Evolutionary conservation across 2,329 filamentous ascomycete genomes (phyloP).

Genomic region (Mycosphaerella sp.): DNA sequence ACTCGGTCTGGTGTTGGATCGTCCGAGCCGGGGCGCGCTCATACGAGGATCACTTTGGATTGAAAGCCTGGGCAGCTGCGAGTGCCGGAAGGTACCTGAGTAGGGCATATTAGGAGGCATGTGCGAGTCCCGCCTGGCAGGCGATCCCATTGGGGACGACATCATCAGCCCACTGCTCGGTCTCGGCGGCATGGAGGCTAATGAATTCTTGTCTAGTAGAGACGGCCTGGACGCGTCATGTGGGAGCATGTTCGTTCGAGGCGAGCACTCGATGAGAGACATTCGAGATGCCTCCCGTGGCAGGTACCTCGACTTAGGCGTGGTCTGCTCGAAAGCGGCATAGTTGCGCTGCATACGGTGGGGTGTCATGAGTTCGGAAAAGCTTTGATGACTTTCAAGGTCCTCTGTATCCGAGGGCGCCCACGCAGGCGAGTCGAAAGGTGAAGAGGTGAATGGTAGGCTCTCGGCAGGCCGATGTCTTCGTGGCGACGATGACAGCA

Average conservation of each 20-base stretch:
- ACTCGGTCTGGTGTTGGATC: not conserved
- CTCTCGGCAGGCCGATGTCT: not conserved
- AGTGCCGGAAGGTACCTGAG: slow-evolving; percentile 6
- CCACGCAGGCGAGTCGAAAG: slow-evolving; percentile 13
- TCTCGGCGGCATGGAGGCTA: not conserved
- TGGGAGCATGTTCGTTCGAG: slow-evolving; percentile 1
- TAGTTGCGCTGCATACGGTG: slow-evolving; percentile 13
- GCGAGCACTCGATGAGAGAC: slow-evolving; percentile 12
- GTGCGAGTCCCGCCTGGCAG: slow-evolving; percentile 21
- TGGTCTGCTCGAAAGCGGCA: not conserved
- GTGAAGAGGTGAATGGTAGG: not conserved
- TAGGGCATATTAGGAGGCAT: slow-evolving; percentile 22
- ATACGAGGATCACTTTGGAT: not conserved
- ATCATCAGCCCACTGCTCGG: slow-evolving; percentile 19
- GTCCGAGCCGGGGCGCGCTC: not conserved
- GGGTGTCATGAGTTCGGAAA: slow-evolving; percentile 27
- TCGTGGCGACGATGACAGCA: slow-evolving; percentile 10
- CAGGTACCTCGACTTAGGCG: slow-evolving; percentile 1
- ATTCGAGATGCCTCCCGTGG: slow-evolving; percentile 15
- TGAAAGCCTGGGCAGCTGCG: slow-evolving; percentile 16
- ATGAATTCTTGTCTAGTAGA: slow-evolving; percentile 6
- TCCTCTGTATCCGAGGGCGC: slow-evolving; percentile 20
- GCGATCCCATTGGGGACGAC: slow-evolving; percentile 28
- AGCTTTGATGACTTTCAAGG: slow-evolving; percentile 28
- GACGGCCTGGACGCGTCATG: slow-evolving; percentile 19